A percentile compares a stretch with the other conserved stretches of the same genome.
phyloP scores from a whole-genome alignment of 257 asterid species.

The Primulina tabacum region DNA sequence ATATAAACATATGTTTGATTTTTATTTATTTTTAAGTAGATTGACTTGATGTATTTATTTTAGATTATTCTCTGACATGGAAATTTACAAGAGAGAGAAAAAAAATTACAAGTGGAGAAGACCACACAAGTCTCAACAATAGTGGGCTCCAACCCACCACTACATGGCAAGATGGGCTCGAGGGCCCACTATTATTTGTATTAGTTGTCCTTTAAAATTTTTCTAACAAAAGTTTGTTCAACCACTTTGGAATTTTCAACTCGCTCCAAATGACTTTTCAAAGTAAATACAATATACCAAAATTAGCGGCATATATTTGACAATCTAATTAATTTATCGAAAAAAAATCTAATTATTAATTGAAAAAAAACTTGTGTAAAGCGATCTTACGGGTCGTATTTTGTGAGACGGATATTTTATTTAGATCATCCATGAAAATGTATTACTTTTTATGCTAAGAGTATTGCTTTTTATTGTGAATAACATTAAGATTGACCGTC shows the following conservation, averaged over 20 bases:
- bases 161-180: constrained; percentile 32
- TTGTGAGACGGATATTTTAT: too few relatives aligned
- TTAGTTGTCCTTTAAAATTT: background rate
- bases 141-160: constrained; percentile 67
- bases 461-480: too few relatives aligned
- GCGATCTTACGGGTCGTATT: too few relatives aligned
- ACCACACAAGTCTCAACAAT: constrained; percentile 42
- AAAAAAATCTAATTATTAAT: too few relatives aligned
- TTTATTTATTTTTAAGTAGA: too few relatives aligned
- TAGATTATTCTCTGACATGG: background rate
- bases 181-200: constrained; percentile 26
- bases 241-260: constrained; percentile 52
- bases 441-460: too few relatives aligned
- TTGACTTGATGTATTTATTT: too few relatives aligned
- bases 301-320: background rate
- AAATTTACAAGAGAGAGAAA: background rate
- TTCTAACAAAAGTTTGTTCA: constrained; percentile 40
- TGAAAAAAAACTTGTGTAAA: too few relatives aligned
- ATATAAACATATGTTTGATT: too few relatives aligned
- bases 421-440: too few relatives aligned
- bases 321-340: too few relatives aligned
- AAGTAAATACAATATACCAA: background rate
- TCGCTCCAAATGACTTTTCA: constrained; percentile 21
- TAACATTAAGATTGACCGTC: too few relatives aligned
- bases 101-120: constrained; percentile 6